A percentile compares a stretch with the other conserved stretches of the same genome.
phyloP scores from a whole-genome alignment of 2,329 filamentous ascomycete species.

The Acephala macrosclerotiorum region DNA sequence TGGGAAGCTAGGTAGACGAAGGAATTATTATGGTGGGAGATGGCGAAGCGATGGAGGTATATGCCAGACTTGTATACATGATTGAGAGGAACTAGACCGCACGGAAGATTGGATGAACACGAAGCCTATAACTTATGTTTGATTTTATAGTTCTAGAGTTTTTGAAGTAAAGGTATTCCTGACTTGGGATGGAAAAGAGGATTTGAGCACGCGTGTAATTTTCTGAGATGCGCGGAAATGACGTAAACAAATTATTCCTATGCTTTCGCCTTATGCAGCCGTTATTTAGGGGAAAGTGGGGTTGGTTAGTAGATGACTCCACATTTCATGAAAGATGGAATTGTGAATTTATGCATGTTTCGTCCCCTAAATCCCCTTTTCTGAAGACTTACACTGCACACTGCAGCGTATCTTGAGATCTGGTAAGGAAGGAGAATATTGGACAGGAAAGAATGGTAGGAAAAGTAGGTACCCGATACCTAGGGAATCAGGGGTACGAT shows the following conservation, averaged over 20 bases:
- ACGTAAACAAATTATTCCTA: neutral
- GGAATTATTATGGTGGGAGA: neutral
- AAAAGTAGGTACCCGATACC: slow-evolving; percentile 2
- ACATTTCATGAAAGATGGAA: neutral
- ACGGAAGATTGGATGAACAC: slow-evolving; percentile 7
- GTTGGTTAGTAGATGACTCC: neutral
- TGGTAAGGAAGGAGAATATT: neutral
- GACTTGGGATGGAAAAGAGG: neutral
- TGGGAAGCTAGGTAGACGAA: neutral
- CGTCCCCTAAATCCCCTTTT: neutral
- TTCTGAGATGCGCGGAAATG: neutral
- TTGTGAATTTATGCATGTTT: slow-evolving; percentile 2
- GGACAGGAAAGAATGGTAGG: neutral
- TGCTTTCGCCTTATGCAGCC: neutral
- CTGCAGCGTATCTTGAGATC: neutral
- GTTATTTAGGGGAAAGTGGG: slow-evolving; percentile 2
- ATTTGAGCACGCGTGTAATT: neutral
- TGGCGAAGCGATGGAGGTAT: neutral
- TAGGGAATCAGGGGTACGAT: neutral
- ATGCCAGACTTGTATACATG: neutral
- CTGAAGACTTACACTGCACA: neutral
- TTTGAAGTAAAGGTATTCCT: too few relatives aligned
- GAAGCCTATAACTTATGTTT: neutral
- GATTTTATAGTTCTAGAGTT: too few relatives aligned
- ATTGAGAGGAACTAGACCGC: neutral